Evolutionary conservation across 1,284 basidiomycete species (phyloP).

Genomic region (Irpex rosettiformis): DNA sequence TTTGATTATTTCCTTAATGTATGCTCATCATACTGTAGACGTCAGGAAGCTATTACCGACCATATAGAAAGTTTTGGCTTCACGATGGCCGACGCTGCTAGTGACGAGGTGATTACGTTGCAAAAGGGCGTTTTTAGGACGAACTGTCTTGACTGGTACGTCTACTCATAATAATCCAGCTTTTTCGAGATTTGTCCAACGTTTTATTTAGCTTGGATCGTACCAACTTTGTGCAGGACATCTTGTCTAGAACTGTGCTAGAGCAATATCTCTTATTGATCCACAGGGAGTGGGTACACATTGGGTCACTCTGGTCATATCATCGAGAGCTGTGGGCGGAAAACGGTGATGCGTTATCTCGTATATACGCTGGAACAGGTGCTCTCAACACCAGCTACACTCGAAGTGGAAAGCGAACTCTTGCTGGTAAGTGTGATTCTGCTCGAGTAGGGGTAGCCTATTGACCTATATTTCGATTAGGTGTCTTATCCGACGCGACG

Average conservation of each 20-base stretch:
- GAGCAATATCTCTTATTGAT: conserved; percentile 72
- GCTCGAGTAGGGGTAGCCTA: conserved; percentile 7
- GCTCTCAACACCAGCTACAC: conserved; percentile 96
- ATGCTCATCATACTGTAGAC: conserved; percentile 33
- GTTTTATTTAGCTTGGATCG: conserved; percentile 72
- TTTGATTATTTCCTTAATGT: neutral
- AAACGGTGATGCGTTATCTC: conserved; percentile 87
- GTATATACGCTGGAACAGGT: conserved; percentile 96
- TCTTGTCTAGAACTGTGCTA: conserved; percentile 75
- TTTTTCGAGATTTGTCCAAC: neutral
- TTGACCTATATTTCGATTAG: conserved; percentile 32
- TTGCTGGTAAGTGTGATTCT: conserved; percentile 55
- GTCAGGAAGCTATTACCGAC: conserved; percentile 55
- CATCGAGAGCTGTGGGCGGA: conserved; percentile 97
- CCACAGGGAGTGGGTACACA: conserved; percentile 71
- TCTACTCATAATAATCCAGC: neutral
- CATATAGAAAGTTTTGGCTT: conserved; percentile 85
- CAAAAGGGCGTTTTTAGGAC: conserved; percentile 92
- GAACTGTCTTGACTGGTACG: conserved; percentile 93
- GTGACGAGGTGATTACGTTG: conserved; percentile 69
- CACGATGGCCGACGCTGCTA: conserved; percentile 68
- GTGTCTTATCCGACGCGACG: conserved; percentile 91
- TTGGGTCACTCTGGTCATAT: conserved; percentile 73
- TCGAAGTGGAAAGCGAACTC: conserved; percentile 88
- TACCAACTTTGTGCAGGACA: conserved; percentile 98